Percentiles rank a stretch among this genome's conserved stretches.
Conservation (phyloP, 1,139 yeast genomes). For the Nematodospora anomalae region DNA sequence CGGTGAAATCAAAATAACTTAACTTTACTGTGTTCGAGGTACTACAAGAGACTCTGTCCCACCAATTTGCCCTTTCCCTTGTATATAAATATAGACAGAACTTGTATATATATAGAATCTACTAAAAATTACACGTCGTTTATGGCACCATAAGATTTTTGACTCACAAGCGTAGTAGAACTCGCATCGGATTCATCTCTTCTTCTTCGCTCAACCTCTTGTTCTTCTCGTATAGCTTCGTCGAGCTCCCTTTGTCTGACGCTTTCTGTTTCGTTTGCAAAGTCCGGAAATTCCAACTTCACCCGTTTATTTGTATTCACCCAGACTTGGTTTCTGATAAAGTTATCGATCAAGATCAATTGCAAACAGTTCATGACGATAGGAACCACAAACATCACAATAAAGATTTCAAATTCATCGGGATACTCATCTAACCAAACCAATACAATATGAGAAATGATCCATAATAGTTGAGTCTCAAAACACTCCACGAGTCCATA, state of each 20-base stretch:
- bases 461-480: slow-evolving; percentile 43
- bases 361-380: slow-evolving; percentile 82
- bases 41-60: too few relatives aligned
- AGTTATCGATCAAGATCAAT: slow-evolving; percentile 81
- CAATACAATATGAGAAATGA: slow-evolving; percentile 47
- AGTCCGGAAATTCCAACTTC: slow-evolving; percentile 16
- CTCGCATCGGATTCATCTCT: background rate
- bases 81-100: slow-evolving; percentile 6
- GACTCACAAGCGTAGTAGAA: slow-evolving; percentile 1
- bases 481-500: slow-evolving; percentile 42
- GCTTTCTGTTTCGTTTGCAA: slow-evolving; percentile 17
- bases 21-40: too few relatives aligned
- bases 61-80: slow-evolving; percentile 6
- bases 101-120: background rate
- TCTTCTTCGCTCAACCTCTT: slow-evolving; percentile 2
- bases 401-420: slow-evolving; percentile 70
- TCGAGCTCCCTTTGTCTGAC: slow-evolving; percentile 16
- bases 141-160: slow-evolving; percentile 10
- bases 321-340: slow-evolving; percentile 59
- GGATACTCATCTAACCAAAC: slow-evolving; percentile 84
- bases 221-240: slow-evolving; percentile 11
- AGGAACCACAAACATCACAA: slow-evolving; percentile 84
- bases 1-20: slow-evolving; percentile 26
- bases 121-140: slow-evolving; percentile 7
- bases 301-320: slow-evolving; percentile 24